These are phyloP conservation scores for Volvox africanus DNA, from an alignment of 139 green algal species.

Conservation along the genomic window DNA sequence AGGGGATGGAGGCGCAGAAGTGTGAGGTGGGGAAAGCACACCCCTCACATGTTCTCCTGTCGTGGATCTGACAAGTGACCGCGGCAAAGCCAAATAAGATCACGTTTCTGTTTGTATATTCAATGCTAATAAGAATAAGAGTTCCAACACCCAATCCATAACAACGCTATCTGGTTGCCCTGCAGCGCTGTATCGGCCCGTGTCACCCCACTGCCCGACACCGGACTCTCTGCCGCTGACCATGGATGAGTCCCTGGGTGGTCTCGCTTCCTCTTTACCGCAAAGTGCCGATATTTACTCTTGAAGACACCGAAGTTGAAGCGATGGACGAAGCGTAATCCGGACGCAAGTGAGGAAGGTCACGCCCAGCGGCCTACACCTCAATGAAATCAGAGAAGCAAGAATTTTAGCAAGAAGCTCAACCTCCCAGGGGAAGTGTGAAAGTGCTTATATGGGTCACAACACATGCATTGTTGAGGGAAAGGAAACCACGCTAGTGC, in stretches of 20 bases:
- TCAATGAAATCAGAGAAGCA: background rate
- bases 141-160: background rate
- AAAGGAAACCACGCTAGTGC: background rate
- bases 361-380: background rate
- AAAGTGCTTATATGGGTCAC: background rate
- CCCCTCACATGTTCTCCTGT: background rate
- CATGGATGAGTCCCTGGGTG: background rate
- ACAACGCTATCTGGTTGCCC: background rate
- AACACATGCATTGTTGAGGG: background rate
- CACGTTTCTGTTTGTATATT: background rate
- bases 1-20: background rate
- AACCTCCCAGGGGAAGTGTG: background rate
- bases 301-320: background rate
- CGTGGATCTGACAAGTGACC: background rate
- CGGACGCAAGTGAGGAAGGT: slow-evolving; percentile 1
- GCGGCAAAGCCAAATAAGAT: background rate
- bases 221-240: no score
- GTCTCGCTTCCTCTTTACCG: no score
- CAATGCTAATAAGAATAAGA: background rate
- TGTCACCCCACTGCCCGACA: background rate
- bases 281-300: background rate
- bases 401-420: background rate
- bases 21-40: background rate
- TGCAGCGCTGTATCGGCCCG: no score
- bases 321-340: background rate